These are phyloP conservation scores for Auricularia heimuer DNA, from an alignment of 768 basidiomycete species.

Conservation along the genomic window DNA sequence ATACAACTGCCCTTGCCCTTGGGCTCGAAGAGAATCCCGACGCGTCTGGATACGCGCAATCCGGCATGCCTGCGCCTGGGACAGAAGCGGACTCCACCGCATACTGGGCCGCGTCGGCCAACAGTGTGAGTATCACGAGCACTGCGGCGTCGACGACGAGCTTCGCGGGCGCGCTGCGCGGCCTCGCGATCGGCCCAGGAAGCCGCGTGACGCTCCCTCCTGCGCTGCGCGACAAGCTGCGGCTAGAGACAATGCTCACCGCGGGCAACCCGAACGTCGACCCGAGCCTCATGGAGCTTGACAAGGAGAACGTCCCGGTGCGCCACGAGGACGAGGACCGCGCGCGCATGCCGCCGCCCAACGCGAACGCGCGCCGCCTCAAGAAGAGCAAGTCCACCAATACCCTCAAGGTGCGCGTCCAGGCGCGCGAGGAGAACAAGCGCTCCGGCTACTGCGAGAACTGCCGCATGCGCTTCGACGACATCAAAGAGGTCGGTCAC, in stretches of 20 bases:
- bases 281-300: slow-evolving; percentile 16
- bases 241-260: slow-evolving; percentile 22
- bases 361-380: slow-evolving; percentile 28
- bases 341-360: not conserved
- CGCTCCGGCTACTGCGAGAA: slow-evolving; percentile 98
- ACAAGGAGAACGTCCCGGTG: slow-evolving; percentile 19
- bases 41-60: slow-evolving; percentile 32
- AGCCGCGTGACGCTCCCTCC: slow-evolving; percentile 41
- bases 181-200: slow-evolving; percentile 10
- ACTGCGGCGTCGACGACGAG: slow-evolving; percentile 79
- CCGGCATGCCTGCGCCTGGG: slow-evolving; percentile 1
- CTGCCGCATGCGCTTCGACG: slow-evolving; percentile 81
- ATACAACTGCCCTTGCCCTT: slow-evolving; percentile 29
- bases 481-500: slow-evolving; percentile 65
- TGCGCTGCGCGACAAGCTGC: slow-evolving; percentile 43
- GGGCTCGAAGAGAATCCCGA: slow-evolving; percentile 36
- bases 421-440: slow-evolving; percentile 72
- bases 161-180: slow-evolving; percentile 25
- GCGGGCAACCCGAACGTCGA: not conserved
- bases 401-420: slow-evolving; percentile 65
- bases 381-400: slow-evolving; percentile 59
- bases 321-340: slow-evolving; percentile 22
- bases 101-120: slow-evolving; percentile 92
- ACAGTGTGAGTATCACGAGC: slow-evolving; percentile 88
- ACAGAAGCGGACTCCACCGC: slow-evolving; percentile 22